phyloP scores from a whole-genome alignment of 257 asterid species.

The Gentiana straminea region DNA sequence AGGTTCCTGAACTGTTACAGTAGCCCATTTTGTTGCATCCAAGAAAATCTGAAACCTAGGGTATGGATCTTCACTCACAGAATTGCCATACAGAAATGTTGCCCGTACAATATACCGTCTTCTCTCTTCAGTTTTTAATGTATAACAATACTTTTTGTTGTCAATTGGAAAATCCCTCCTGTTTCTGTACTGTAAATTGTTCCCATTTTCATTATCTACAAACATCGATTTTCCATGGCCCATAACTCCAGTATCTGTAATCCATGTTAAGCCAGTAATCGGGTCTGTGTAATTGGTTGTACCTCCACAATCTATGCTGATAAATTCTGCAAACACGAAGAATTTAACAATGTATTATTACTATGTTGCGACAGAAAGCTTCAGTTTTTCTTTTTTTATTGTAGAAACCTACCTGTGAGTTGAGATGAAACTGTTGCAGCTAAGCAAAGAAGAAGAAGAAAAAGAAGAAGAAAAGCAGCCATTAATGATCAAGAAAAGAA shows the following conservation, averaged over 20 bases:
- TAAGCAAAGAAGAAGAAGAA: constrained; percentile 29
- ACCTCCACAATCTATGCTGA: constrained; percentile 90
- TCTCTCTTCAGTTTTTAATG: constrained; percentile 51
- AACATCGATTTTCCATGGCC: constrained; percentile 39
- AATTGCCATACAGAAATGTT: constrained; percentile 62
- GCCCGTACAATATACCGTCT: constrained; percentile 75
- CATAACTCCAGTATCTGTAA: constrained; percentile 41
- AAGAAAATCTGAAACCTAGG: constrained; percentile 85
- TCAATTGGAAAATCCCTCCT: constrained; percentile 79
- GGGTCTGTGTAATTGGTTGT: constrained; percentile 49
- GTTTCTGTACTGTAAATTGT: constrained; percentile 37
- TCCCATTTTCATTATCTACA: constrained; percentile 25
- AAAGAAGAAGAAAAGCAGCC: constrained; percentile 27
- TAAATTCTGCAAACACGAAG: constrained; percentile 55
- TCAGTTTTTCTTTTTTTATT: too few relatives aligned
- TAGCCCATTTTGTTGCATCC: constrained; percentile 85
- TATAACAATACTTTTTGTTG: constrained; percentile 64
- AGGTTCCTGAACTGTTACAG: constrained; percentile 65
- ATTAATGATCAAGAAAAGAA: constrained; percentile 33
- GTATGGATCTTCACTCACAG: constrained; percentile 42
- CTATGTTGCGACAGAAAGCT: background rate
- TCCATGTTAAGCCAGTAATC: constrained; percentile 65
- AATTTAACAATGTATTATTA: background rate
- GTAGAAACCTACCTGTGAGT: constrained; percentile 50
- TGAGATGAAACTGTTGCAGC: constrained; percentile 47